Percentiles rank a stretch among this genome's conserved stretches.
Evolutionary conservation across 2,329 filamentous ascomycete species (phyloP).

Genomic region (Ceratocystis variospora): DNA sequence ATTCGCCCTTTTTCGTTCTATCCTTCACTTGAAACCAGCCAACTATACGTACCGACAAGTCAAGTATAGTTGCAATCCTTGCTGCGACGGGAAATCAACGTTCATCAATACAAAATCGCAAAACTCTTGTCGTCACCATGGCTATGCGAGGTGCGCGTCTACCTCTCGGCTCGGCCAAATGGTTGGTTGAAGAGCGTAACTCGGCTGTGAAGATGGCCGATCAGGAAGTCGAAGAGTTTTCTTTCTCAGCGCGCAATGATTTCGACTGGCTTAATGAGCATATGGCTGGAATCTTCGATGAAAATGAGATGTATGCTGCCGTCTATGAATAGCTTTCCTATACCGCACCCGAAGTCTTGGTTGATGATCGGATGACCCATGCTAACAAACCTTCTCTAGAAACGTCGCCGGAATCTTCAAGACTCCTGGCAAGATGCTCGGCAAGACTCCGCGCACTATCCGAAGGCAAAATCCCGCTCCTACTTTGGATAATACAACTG

Average conservation of each 20-base stretch:
- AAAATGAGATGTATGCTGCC: slow-evolving; percentile 58
- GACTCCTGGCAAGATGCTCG: slow-evolving; percentile 69
- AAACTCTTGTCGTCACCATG: slow-evolving; percentile 20
- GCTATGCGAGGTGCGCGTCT: slow-evolving; percentile 44
- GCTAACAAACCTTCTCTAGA: slow-evolving; percentile 33
- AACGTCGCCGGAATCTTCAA: slow-evolving; percentile 95
- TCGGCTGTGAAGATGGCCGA: slow-evolving; percentile 62
- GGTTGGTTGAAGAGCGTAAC: slow-evolving; percentile 73
- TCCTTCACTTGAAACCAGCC: too few relatives aligned
- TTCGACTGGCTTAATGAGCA: slow-evolving; percentile 98
- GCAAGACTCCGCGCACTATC: slow-evolving; percentile 62
- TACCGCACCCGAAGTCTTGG: too few relatives aligned
- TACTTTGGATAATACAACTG: not conserved
- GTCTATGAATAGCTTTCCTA: too few relatives aligned
- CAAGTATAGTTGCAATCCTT: too few relatives aligned
- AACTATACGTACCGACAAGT: too few relatives aligned
- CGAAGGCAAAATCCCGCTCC: slow-evolving; percentile 42
- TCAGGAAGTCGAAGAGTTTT: slow-evolving; percentile 82
- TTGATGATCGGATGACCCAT: not conserved
- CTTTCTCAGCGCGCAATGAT: slow-evolving; percentile 83
- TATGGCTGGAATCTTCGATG: slow-evolving; percentile 85
- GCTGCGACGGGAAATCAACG: too few relatives aligned
- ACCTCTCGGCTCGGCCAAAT: slow-evolving; percentile 67
- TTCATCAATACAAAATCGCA: not conserved
- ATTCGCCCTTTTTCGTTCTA: too few relatives aligned